Percentiles rank a stretch among this genome's conserved stretches.
phyloP scores from a whole-genome alignment of 2,329 filamentous ascomycete species.

The Hortaea sp. region DNA sequence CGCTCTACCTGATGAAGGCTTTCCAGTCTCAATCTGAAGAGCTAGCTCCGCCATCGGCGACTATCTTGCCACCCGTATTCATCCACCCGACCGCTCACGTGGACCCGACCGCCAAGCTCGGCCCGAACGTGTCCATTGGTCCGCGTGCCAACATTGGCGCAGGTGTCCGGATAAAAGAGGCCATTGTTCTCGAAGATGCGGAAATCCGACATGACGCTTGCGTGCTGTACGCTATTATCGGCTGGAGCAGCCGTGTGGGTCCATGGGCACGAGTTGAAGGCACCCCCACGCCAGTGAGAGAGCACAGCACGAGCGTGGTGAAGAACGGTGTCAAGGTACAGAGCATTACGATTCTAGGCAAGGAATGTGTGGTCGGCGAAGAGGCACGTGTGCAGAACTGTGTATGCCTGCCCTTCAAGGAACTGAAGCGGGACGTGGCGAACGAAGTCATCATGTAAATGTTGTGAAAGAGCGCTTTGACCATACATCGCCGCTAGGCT shows the following conservation, averaged over 20 bases:
- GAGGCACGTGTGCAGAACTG: conserved; percentile 97
- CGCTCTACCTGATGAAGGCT: conserved; percentile 90
- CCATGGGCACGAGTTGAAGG: conserved; percentile 98
- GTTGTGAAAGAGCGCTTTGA: background rate
- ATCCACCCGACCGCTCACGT: conserved; percentile 87
- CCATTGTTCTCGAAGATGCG: conserved; percentile 86
- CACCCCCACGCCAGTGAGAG: conserved; percentile 75
- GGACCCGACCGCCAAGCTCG: conserved; percentile 90
- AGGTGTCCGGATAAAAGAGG: conserved; percentile 87
- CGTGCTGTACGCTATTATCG: conserved; percentile 89
- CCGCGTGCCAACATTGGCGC: conserved; percentile 77
- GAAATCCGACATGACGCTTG: conserved; percentile 97
- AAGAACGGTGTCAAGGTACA: conserved; percentile 99
- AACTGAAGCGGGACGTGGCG: conserved; percentile 86
- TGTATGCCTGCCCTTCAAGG: conserved; percentile 94
- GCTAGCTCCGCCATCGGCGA: conserved; percentile 71
- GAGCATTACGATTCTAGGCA: conserved; percentile 93
- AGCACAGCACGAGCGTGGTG: conserved; percentile 86
- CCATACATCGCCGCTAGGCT: no score
- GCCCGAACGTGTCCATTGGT: conserved; percentile 92
- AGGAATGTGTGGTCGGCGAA: conserved; percentile 88
- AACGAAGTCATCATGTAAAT: conserved; percentile 83
- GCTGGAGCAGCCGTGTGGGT: conserved; percentile 90
- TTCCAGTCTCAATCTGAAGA: conserved; percentile 74
- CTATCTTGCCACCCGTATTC: conserved; percentile 85